These are phyloP conservation scores for Vaccinium macrocarpon DNA, from an alignment of 148 eudicot species.

Conservation along the genomic window DNA sequence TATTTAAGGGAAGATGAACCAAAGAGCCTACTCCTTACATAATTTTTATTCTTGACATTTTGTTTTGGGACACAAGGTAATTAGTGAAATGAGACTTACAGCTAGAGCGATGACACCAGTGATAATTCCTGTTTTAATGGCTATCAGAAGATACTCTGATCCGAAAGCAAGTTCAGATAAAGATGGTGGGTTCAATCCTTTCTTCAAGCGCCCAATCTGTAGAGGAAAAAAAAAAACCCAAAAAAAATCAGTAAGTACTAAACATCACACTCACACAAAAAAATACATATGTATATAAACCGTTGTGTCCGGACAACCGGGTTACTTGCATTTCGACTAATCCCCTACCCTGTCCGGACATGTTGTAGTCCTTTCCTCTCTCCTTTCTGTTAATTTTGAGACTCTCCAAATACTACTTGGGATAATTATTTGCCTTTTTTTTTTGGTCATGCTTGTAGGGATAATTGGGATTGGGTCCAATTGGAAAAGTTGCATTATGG, in stretches of 20 bases:
- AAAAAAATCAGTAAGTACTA: not conserved
- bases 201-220: slow-evolving; percentile 59
- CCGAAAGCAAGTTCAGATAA: slow-evolving; percentile 35
- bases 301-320: not conserved
- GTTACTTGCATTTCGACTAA: too few relatives aligned
- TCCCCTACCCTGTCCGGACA: too few relatives aligned
- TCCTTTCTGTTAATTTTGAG: not conserved
- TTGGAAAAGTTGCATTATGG: too few relatives aligned
- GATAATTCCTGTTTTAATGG: slow-evolving; percentile 52
- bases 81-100: slow-evolving; percentile 24
- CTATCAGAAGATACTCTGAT: slow-evolving; percentile 38
- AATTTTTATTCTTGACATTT: too few relatives aligned
- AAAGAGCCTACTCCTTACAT: too few relatives aligned
- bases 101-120: slow-evolving; percentile 52
- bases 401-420: not conserved
- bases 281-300: not conserved
- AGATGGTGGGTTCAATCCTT: slow-evolving; percentile 64
- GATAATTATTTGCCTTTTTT: not conserved
- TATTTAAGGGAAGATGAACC: too few relatives aligned
- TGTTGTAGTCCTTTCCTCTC: not conserved
- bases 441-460: too few relatives aligned
- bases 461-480: too few relatives aligned
- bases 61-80: too few relatives aligned
- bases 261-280: not conserved
- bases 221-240: not conserved